phyloP scores from a whole-genome alignment of 768 basidiomycete species.

The Rhizopogon vesiculosus region DNA sequence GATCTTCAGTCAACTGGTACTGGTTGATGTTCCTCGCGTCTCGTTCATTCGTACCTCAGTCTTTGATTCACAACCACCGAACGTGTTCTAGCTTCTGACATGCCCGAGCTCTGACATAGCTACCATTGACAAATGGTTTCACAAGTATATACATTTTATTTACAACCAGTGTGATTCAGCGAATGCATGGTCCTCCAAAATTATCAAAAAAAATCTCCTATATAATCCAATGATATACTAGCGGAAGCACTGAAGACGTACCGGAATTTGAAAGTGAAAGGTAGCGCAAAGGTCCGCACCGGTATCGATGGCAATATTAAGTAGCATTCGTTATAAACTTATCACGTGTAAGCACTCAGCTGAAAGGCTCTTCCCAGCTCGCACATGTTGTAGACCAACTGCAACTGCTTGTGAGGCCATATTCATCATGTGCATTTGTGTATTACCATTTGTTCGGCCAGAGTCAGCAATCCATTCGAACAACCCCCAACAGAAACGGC shows the following conservation, averaged over 20 bases:
- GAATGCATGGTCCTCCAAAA: slow-evolving; percentile 30
- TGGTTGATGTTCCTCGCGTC: no score
- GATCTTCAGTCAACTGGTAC: no score
- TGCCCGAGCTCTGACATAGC: slow-evolving; percentile 51
- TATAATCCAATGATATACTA: slow-evolving; percentile 58
- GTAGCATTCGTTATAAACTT: slow-evolving; percentile 32
- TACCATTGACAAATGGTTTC: slow-evolving; percentile 45
- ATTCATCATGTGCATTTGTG: not conserved
- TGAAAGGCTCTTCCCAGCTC: slow-evolving; percentile 30
- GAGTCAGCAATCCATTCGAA: slow-evolving; percentile 52
- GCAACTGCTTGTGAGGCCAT: slow-evolving; percentile 56
- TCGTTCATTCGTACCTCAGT: no score
- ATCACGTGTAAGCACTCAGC: not conserved
- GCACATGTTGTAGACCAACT: slow-evolving; percentile 67
- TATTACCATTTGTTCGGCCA: slow-evolving; percentile 50
- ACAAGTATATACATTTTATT: slow-evolving; percentile 38
- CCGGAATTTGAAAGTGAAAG: slow-evolving; percentile 36
- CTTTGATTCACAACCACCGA: no score
- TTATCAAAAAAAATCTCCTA: slow-evolving; percentile 63
- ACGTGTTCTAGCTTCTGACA: no score
- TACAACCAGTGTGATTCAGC: not conserved
- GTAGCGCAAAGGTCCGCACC: slow-evolving; percentile 39
- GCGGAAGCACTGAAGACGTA: slow-evolving; percentile 58
- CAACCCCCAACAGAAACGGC: no score
- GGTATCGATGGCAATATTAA: slow-evolving; percentile 66